Evolutionary conservation across 1,284 basidiomycete species (phyloP).

Genomic region (Anthracocystis setariae): DNA sequence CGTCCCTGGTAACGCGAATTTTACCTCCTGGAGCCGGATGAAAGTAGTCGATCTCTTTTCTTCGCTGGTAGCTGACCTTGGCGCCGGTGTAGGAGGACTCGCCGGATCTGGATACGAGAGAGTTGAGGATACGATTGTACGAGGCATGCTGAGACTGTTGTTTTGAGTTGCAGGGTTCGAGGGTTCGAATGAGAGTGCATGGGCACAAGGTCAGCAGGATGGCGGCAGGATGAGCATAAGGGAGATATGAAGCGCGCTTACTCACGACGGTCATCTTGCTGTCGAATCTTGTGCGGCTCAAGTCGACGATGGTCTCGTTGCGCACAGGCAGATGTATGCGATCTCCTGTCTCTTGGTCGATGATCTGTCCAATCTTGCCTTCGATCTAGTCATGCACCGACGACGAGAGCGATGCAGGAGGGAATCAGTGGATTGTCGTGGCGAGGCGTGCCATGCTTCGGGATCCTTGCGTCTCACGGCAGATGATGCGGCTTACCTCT

Average conservation of each 20-base stretch:
- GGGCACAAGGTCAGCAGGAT: too few relatives aligned
- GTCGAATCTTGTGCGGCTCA: slow-evolving; percentile 74
- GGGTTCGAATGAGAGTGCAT: neutral
- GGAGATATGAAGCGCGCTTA: slow-evolving; percentile 28
- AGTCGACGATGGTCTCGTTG: slow-evolving; percentile 78
- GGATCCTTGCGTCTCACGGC: neutral
- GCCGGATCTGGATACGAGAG: slow-evolving; percentile 70
- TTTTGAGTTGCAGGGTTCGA: neutral
- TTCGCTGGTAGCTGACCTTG: slow-evolving; percentile 80
- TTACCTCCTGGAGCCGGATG: slow-evolving; percentile 72
- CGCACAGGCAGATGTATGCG: slow-evolving; percentile 77
- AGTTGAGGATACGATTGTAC: slow-evolving; percentile 85
- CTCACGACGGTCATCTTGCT: slow-evolving; percentile 88
- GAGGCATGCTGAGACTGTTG: slow-evolving; percentile 83
- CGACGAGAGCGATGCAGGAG: too few relatives aligned
- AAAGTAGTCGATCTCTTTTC: slow-evolving; percentile 84
- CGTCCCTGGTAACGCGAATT: slow-evolving; percentile 85
- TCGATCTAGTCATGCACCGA: slow-evolving; percentile 75
- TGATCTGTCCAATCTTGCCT: slow-evolving; percentile 87
- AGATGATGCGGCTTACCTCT: slow-evolving; percentile 69
- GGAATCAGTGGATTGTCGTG: too few relatives aligned
- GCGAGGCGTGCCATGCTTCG: too few relatives aligned
- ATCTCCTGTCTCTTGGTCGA: slow-evolving; percentile 73
- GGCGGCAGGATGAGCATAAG: neutral
- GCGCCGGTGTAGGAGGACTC: slow-evolving; percentile 70